Conservation (phyloP, 176 grass and related monocot genomes). For the Oryza australiensis region DNA sequence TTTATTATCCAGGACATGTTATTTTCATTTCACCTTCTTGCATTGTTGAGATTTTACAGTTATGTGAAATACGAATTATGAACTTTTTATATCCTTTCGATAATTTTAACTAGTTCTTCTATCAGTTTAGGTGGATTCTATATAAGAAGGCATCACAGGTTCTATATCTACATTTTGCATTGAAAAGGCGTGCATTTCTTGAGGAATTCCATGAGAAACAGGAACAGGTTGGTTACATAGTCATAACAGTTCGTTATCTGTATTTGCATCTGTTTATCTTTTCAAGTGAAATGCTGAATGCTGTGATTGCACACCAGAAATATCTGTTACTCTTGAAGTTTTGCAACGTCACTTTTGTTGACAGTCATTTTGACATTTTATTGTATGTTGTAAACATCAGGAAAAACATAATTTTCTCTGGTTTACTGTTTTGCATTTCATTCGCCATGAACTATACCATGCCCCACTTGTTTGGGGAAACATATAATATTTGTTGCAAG, state of each 20-base stretch:
- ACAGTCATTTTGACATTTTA: background rate
- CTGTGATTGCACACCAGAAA: background rate
- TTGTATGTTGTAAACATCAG: background rate
- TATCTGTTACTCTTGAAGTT: background rate
- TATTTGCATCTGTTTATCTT: constrained; percentile 13
- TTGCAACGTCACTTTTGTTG: background rate
- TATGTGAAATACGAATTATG: background rate
- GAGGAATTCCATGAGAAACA: constrained; percentile 86
- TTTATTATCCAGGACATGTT: background rate
- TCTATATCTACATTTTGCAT: constrained; percentile 76
- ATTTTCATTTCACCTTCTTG: constrained; percentile 17
- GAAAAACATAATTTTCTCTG: background rate
- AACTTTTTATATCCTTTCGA: constrained; percentile 24
- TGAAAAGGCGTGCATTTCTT: constrained; percentile 69
- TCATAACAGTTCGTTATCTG: background rate
- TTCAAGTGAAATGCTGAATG: background rate
- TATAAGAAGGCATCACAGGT: constrained; percentile 69
- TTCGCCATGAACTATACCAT: background rate
- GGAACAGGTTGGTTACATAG: constrained; percentile 54
- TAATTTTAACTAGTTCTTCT: constrained; percentile 31
- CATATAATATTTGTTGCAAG: constrained; percentile 2
- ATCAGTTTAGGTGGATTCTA: constrained; percentile 74
- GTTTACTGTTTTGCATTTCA: constrained; percentile 1
- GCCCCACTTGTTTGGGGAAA: constrained; percentile 21
- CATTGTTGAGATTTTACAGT: background rate